Evolutionary conservation across 2,329 filamentous ascomycete genomes (phyloP).

Genomic region (Didymella sp.): DNA sequence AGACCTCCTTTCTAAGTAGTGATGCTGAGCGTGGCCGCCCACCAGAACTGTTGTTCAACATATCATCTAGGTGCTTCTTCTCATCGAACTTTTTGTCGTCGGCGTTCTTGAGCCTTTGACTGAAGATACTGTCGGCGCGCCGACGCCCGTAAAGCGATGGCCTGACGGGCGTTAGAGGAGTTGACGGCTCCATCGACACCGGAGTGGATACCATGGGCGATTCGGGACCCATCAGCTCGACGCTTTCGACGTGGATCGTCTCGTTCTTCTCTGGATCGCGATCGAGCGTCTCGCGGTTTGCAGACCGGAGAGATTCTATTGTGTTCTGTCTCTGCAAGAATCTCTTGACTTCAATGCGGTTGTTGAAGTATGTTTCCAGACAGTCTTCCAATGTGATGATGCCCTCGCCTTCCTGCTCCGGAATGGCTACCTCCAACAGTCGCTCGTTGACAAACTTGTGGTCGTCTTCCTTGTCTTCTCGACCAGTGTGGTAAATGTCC

Average conservation of each 20-base stretch:
- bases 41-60: slow-evolving; percentile 42
- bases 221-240: slow-evolving; percentile 48
- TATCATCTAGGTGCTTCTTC: slow-evolving; percentile 55
- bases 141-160: slow-evolving; percentile 45
- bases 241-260: slow-evolving; percentile 53
- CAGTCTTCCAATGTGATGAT: slow-evolving; percentile 86
- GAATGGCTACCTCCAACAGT: slow-evolving; percentile 88
- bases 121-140: slow-evolving; percentile 59
- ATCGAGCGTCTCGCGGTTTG: slow-evolving; percentile 35
- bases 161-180: slow-evolving; percentile 36
- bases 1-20: slow-evolving; percentile 74
- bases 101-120: slow-evolving; percentile 51
- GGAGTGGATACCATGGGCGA: slow-evolving; percentile 48
- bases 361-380: slow-evolving; percentile 94
- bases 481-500: slow-evolving; percentile 91
- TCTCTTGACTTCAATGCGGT: slow-evolving; percentile 84
- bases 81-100: slow-evolving; percentile 61
- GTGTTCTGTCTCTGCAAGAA: slow-evolving; percentile 71
- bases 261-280: slow-evolving; percentile 47
- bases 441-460: slow-evolving; percentile 95
- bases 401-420: slow-evolving; percentile 70
- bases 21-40: slow-evolving; percentile 49
- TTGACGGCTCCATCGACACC: slow-evolving; percentile 33
- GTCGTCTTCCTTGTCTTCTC: slow-evolving; percentile 81
- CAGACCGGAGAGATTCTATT: slow-evolving; percentile 55